Conservation (phyloP, 495 filamentous ascomycete species). For the Aspergillus biplanus region DNA sequence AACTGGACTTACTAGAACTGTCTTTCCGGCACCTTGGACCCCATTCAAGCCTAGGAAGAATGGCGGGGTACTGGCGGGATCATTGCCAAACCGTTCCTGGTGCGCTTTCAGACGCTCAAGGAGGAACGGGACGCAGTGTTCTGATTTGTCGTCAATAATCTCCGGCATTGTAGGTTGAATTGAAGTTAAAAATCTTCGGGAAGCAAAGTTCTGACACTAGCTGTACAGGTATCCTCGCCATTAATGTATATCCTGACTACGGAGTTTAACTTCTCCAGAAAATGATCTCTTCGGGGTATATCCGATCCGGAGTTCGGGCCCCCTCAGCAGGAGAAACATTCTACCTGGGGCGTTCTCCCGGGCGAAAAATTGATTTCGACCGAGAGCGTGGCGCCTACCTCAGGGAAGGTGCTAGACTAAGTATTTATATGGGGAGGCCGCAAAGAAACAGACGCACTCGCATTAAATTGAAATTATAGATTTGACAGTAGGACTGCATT, state of each 20-base stretch:
- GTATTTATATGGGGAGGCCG: neutral
- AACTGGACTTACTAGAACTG: conserved; percentile 66
- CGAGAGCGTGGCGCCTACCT: conserved; percentile 4
- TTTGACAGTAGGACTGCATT: too few relatives aligned
- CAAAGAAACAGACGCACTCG: too few relatives aligned
- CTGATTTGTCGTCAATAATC: conserved; percentile 84
- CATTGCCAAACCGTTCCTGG: conserved; percentile 36
- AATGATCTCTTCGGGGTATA: conserved; percentile 4
- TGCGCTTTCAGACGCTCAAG: conserved; percentile 64
- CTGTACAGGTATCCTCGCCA: too few relatives aligned
- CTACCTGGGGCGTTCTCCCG: conserved; percentile 2
- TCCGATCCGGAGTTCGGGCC: conserved; percentile 15
- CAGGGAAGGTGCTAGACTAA: neutral
- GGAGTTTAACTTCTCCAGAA: neutral
- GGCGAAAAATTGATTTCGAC: neutral
- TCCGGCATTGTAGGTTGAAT: conserved; percentile 41
- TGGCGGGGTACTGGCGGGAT: conserved; percentile 48
- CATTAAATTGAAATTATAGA: too few relatives aligned
- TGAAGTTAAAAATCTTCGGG: too few relatives aligned
- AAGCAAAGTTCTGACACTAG: too few relatives aligned
- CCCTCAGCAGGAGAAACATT: conserved; percentile 9
- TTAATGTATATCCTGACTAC: conserved; percentile 12
- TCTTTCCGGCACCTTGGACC: conserved; percentile 89
- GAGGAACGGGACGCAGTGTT: conserved; percentile 84
- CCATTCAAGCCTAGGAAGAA: conserved; percentile 66